Base-by-base conservation (phyloP, 192 early-diverging fungal genomes). In the Coemansia sp. region DNA sequence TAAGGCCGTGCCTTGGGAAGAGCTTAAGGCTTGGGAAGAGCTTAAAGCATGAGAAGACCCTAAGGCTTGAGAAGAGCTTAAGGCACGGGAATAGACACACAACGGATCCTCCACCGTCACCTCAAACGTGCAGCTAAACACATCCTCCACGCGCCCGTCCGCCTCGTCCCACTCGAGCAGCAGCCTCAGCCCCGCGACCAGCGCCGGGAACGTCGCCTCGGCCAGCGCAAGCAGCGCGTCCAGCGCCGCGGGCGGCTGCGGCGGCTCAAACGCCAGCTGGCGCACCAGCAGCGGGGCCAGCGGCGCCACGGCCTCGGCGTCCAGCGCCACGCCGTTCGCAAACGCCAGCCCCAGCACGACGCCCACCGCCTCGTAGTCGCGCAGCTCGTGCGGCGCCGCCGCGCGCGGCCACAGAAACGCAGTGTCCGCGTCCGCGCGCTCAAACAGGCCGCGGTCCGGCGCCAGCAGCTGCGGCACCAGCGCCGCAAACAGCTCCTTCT, bases 401-500 rank as follows among this genome's bases (percentile, higher is more conserved):
- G 82, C 68, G 42, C 91, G 87, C 29, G 94, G 82, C 95, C 95
- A 97, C 62, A 83, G 78, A n/a, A 67, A 71, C 24, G 24, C 33
- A 19, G 12, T 22, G 54, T 25, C 24, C 23, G 62, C 53, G 23
- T 52, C 58, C 9, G 75, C 24, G 50, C 49, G 63, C 38, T 64
- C 78, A 79, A 95, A 98, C 58, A 94, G 73, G 2, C 92, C 92
- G 62, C 84, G 81, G n/a, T 81, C 68, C 0, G 88, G 85, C 46
- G 88, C 80, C 65, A 98, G 67, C 28, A 96, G 80, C 60, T 85
- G 71, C 19, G 82, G 81, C 29, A 95, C 66, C 38, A 98, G 56
- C 19, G 88, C 82, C 42, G 91, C 88, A 65, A 95, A 94, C 69
- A 93, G 92, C 73, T 98, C 95, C 73, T 98, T 98, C 38, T 95